These are phyloP conservation scores for Suillus clintonianus DNA, from an alignment of 768 basidiomycete species.

Conservation along the genomic window DNA sequence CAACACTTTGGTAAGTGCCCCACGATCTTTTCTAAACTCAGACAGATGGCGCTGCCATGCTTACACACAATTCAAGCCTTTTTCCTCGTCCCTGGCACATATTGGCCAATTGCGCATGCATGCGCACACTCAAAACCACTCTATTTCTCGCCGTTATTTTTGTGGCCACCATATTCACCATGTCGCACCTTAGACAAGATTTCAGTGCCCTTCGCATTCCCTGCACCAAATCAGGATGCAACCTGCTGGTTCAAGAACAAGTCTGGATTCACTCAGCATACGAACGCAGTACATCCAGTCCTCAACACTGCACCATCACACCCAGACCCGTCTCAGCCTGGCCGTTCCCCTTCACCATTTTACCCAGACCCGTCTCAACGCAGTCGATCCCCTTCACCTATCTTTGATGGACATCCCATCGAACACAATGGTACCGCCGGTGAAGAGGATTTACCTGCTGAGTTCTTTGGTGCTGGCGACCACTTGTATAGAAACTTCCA, in stretches of 20 bases:
- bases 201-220: background rate
- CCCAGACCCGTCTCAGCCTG: background rate
- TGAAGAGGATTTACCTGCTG: too few relatives aligned
- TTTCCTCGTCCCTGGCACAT: background rate
- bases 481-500: slow-evolving; percentile 11
- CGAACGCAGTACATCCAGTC: background rate
- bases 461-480: background rate
- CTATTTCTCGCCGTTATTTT: too few relatives aligned
- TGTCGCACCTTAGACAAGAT: slow-evolving; percentile 5
- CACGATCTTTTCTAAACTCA: background rate
- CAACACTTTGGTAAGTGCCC: background rate
- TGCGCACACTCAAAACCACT: too few relatives aligned
- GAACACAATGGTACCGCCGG: too few relatives aligned
- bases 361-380: background rate
- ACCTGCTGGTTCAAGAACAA: slow-evolving; percentile 1
- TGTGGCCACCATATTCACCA: slow-evolving; percentile 4
- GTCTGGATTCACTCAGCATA: background rate
- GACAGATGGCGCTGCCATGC: background rate
- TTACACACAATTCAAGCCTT: background rate
- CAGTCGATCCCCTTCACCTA: background rate
- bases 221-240: background rate
- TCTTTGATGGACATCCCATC: too few relatives aligned
- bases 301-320: background rate
- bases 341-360: too few relatives aligned
- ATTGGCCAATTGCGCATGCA: too few relatives aligned